A percentile compares a stretch with the other conserved stretches of the same genome.
These are phyloP conservation scores for Yamadazyma triangularis DNA, from an alignment of 1,139 yeast species.

Conservation along the genomic window DNA sequence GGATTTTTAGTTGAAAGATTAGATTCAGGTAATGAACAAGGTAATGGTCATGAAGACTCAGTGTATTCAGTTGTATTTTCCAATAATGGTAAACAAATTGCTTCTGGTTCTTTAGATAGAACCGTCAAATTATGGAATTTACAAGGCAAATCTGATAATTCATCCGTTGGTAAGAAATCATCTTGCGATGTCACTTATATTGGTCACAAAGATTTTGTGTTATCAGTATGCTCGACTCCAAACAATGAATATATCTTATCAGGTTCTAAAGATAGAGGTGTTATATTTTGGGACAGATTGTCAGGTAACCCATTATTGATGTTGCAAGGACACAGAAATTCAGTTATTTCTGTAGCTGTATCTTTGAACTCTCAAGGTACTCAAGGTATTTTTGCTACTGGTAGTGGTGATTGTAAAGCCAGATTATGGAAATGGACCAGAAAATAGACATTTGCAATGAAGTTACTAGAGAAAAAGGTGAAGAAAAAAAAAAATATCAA, in stretches of 20 bases:
- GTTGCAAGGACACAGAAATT: constrained; percentile 96
- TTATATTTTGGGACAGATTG: constrained; percentile 92
- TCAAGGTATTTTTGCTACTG: constrained; percentile 88
- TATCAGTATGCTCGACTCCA: constrained; percentile 92
- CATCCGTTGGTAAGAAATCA: constrained; percentile 41
- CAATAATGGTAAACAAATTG: constrained; percentile 87
- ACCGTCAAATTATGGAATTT: constrained; percentile 96
- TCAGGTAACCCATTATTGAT: constrained; percentile 91
- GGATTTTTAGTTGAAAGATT: constrained; percentile 91
- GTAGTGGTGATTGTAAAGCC: constrained; percentile 97
- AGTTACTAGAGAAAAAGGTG: too few species aligned
- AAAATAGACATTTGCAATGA: too few species aligned
- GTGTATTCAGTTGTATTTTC: constrained; percentile 95
- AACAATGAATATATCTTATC: constrained; percentile 88
- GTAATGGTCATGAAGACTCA: constrained; percentile 94
- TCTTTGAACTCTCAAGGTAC: constrained; percentile 68
- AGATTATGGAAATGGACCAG: constrained; percentile 82
- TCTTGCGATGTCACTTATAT: constrained; percentile 89
- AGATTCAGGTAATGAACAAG: constrained; percentile 81
- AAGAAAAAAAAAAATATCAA: too few species aligned
- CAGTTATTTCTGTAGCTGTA: constrained; percentile 93
- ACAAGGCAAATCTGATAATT: constrained; percentile 51
- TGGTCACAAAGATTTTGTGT: constrained; percentile 95
- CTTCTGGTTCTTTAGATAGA: constrained; percentile 92
- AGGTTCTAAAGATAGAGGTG: constrained; percentile 97